These are phyloP conservation scores for Hysterium pulicare DNA, from an alignment of 2,329 filamentous ascomycete genomes.

Conservation along the genomic window DNA sequence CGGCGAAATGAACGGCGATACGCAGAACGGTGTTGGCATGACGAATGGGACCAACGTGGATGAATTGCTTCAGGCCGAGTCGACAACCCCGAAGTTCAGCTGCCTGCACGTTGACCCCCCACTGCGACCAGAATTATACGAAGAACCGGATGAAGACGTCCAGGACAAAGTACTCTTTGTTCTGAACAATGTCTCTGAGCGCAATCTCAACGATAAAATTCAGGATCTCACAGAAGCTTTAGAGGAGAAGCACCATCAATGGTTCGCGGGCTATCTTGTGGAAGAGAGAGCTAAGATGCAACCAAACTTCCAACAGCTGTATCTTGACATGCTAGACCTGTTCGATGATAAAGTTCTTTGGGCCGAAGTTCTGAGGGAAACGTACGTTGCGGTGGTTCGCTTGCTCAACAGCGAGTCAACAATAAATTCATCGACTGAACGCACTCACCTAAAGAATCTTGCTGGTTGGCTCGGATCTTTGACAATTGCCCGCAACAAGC, in stretches of 20 bases:
- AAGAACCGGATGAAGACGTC: conserved; percentile 78
- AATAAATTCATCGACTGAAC: conserved; percentile 77
- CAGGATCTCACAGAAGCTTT: conserved; percentile 75
- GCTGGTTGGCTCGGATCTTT: conserved; percentile 90
- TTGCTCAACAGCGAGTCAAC: conserved; percentile 89
- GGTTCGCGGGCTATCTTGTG: conserved; percentile 94
- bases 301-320: conserved; percentile 92
- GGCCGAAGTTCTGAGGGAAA: conserved; percentile 88
- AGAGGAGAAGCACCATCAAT: conserved; percentile 80
- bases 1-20: conserved; percentile 52
- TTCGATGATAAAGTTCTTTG: conserved; percentile 77
- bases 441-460: conserved; percentile 87
- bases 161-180: conserved; percentile 95
- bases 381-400: conserved; percentile 78
- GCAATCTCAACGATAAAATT: conserved; percentile 81
- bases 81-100: conserved; percentile 67
- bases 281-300: conserved; percentile 96
- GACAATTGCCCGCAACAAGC: conserved; percentile 89
- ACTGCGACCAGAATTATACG: conserved; percentile 61
- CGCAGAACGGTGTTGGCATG: conserved; percentile 48
- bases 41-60: conserved; percentile 68
- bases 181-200: conserved; percentile 91
- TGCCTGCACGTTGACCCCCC: conserved; percentile 74
- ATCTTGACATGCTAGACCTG: conserved; percentile 81
- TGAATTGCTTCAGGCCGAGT: conserved; percentile 57